Conservation (phyloP, 2,329 filamentous ascomycete species). For the Pseudocercospora vitis region DNA sequence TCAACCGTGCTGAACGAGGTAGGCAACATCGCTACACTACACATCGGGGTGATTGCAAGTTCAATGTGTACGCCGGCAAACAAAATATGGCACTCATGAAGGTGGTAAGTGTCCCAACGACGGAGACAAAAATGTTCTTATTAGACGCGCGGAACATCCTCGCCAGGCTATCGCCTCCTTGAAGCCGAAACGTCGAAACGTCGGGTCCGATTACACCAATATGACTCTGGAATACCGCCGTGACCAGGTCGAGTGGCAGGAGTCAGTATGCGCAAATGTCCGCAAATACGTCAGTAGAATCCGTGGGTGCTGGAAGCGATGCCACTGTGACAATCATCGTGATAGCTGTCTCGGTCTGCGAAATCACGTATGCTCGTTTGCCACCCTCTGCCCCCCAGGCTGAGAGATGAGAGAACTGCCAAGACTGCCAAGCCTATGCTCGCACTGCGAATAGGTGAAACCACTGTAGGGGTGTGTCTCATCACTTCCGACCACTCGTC, state of each 20-base stretch:
- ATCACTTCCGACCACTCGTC: too few species aligned
- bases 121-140: constrained; percentile 38
- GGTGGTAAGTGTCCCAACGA: constrained; percentile 37
- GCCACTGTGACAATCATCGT: too few species aligned
- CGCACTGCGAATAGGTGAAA: too few species aligned
- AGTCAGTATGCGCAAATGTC: constrained; percentile 34
- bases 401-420: too few species aligned
- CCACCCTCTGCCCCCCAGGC: too few species aligned
- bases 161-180: constrained; percentile 40
- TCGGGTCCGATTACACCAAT: constrained; percentile 36
- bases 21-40: constrained; percentile 34
- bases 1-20: constrained; percentile 39
- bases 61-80: constrained; percentile 44
- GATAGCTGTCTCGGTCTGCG: too few species aligned
- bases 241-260: constrained; percentile 38
- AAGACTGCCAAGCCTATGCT: too few species aligned
- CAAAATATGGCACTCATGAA: constrained; percentile 45
- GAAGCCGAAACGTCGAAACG: constrained; percentile 38
- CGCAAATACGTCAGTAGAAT: constrained; percentile 36
- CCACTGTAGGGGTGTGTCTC: too few species aligned
- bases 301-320: constrained; percentile 33
- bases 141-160: constrained; percentile 40
- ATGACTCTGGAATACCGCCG: constrained; percentile 39
- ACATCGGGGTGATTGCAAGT: constrained; percentile 35
- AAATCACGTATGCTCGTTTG: too few species aligned